Evolutionary conservation across 352 stramenopile genomes (phyloP).

Genomic region (Pythium dissotocum): DNA sequence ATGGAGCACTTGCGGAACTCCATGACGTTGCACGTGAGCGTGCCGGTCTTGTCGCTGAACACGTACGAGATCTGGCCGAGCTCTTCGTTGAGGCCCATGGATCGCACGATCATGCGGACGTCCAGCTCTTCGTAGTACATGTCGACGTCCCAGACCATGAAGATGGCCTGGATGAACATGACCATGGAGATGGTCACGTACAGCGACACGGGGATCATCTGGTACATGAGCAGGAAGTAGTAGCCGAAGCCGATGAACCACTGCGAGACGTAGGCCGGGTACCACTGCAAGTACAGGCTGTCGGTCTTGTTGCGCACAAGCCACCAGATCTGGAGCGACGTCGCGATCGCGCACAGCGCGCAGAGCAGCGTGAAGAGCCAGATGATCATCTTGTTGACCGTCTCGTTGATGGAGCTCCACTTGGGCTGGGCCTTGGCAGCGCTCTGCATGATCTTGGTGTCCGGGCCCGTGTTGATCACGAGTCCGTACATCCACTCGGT

Average conservation of each 20-base stretch:
- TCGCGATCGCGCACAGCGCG: slow-evolving; percentile 51
- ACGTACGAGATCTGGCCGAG: slow-evolving; percentile 90
- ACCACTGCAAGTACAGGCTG: slow-evolving; percentile 53
- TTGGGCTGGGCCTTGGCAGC: slow-evolving; percentile 57
- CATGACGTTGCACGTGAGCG: slow-evolving; percentile 96
- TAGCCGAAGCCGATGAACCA: slow-evolving; percentile 85
- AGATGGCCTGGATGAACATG: slow-evolving; percentile 94
- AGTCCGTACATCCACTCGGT: slow-evolving; percentile 89
- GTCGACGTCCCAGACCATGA: slow-evolving; percentile 91
- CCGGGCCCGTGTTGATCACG: slow-evolving; percentile 85
- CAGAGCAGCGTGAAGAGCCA: slow-evolving; percentile 73
- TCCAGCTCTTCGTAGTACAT: slow-evolving; percentile 93
- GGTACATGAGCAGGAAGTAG: slow-evolving; percentile 96
- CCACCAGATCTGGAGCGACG: slow-evolving; percentile 66
- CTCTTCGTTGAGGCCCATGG: slow-evolving; percentile 89
- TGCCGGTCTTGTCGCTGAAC: slow-evolving; percentile 96
- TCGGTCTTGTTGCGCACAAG: slow-evolving; percentile 50
- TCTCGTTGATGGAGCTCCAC: slow-evolving; percentile 84
- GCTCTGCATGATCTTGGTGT: slow-evolving; percentile 88
- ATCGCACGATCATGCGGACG: slow-evolving; percentile 82
- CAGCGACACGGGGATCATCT: slow-evolving; percentile 97
- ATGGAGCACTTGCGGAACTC: slow-evolving; percentile 97
- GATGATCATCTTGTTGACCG: slow-evolving; percentile 81
- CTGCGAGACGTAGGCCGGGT: slow-evolving; percentile 45
- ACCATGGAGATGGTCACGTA: slow-evolving; percentile 97